Evolutionary conservation across 1,284 basidiomycete species (phyloP).

Genomic region (Ganoderma boninense): DNA sequence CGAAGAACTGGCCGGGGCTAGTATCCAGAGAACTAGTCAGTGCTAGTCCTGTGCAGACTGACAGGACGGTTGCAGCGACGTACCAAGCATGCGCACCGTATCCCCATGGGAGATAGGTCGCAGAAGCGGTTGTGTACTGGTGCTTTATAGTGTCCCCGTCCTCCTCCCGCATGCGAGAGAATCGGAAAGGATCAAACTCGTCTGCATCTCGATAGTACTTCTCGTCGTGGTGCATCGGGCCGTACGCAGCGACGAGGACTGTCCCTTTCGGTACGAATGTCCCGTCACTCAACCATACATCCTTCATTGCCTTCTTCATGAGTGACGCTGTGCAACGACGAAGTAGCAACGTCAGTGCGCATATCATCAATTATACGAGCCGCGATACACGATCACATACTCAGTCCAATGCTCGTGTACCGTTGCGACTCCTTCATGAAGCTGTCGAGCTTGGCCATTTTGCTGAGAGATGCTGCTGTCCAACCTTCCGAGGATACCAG

Average conservation of each 20-base stretch:
- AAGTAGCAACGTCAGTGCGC: neutral
- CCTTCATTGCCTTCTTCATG: conserved; percentile 39
- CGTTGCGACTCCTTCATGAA: conserved; percentile 59
- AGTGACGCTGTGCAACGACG: conserved; percentile 17
- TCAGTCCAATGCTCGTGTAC: conserved; percentile 40
- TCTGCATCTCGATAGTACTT: conserved; percentile 48
- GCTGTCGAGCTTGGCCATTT: conserved; percentile 59
- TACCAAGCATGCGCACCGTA: conserved; percentile 35
- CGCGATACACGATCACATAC: conserved; percentile 12
- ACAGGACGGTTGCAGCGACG: neutral
- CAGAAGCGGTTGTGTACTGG: conserved; percentile 43
- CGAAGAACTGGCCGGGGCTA: conserved; percentile 34
- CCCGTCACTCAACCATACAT: conserved; percentile 50
- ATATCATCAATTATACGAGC: too few species aligned
- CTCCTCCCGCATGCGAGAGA: conserved; percentile 47
- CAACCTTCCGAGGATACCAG: conserved; percentile 47
- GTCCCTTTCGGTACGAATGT: conserved; percentile 51
- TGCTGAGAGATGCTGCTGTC: conserved; percentile 51
- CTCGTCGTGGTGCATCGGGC: conserved; percentile 49
- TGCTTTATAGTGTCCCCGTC: conserved; percentile 27
- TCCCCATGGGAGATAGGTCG: conserved; percentile 35
- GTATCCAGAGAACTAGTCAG: too few species aligned
- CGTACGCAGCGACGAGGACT: conserved; percentile 48
- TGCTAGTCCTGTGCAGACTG: too few species aligned
- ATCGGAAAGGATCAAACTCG: conserved; percentile 55